These are phyloP conservation scores for Metrosideros polymorpha DNA, from an alignment of 441 rosid genomes.

Conservation along the genomic window DNA sequence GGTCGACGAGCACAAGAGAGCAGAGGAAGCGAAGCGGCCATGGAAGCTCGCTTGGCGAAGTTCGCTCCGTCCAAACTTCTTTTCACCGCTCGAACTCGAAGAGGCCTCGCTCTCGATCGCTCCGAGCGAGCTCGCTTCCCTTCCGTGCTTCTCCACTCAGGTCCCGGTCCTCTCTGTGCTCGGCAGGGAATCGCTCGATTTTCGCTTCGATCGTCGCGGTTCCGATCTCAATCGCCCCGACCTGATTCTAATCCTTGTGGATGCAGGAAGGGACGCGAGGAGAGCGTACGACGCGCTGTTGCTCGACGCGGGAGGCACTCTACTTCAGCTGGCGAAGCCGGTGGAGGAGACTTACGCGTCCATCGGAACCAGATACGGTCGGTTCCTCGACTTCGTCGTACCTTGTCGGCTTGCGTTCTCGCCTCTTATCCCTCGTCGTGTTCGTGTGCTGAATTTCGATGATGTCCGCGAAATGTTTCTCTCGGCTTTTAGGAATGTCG, in stretches of 20 bases:
- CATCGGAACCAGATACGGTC: constrained; percentile 69
- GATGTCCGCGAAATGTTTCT: not conserved
- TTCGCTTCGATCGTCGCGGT: not conserved
- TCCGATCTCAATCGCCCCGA: not conserved
- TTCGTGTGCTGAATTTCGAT: not conserved
- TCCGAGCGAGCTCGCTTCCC: constrained; percentile 7
- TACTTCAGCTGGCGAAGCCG: constrained; percentile 62
- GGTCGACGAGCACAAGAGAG: not conserved
- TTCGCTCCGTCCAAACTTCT: constrained; percentile 25
- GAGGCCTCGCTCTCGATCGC: constrained; percentile 13
- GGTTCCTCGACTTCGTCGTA: not conserved
- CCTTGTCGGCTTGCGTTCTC: not conserved
- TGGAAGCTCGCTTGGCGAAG: constrained; percentile 54
- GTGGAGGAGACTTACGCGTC: constrained; percentile 75
- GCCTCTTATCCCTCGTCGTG: not conserved
- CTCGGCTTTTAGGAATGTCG: not conserved
- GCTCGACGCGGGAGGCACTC: constrained; percentile 90
- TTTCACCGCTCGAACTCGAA: constrained; percentile 27
- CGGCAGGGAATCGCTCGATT: not conserved
- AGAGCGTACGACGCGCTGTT: constrained; percentile 68
- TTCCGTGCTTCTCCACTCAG: constrained; percentile 23
- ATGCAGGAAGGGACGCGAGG: constrained; percentile 21
- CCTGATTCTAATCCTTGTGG: not conserved
- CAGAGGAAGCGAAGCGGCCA: not conserved
- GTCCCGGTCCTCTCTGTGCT: not conserved